phyloP scores from a whole-genome alignment of 2,329 filamentous ascomycete species.

The Penicillium sp. region DNA sequence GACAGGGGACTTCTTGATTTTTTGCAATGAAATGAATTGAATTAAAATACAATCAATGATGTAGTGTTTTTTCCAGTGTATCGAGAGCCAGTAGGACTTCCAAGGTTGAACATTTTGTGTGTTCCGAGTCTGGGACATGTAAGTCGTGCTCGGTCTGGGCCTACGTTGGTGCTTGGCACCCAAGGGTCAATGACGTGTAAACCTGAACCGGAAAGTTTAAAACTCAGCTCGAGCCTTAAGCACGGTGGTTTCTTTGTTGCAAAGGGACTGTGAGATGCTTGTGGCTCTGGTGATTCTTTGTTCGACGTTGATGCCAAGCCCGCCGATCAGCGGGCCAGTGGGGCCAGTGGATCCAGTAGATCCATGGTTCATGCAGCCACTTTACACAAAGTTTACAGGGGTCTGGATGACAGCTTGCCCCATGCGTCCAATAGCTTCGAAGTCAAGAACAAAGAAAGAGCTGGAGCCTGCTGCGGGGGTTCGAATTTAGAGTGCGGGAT shows the following conservation, averaged over 20 bases:
- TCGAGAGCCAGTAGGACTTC: too few relatives aligned
- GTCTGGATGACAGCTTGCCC: not conserved
- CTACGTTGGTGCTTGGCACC: not conserved
- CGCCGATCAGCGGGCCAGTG: not conserved
- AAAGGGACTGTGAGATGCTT: not conserved
- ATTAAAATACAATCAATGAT: too few relatives aligned
- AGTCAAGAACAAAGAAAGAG: not conserved
- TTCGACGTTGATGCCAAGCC: conserved; percentile 8
- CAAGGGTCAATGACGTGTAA: not conserved
- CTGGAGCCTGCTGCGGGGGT: not conserved
- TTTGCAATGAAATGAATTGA: too few relatives aligned
- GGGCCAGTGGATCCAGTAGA: not conserved
- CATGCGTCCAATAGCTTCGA: not conserved
- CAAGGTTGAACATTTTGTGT: not conserved
- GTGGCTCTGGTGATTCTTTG: not conserved
- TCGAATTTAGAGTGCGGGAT: not conserved
- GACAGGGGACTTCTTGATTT: too few relatives aligned
- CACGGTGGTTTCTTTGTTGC: not conserved
- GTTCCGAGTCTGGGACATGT: not conserved
- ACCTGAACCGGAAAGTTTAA: not conserved
- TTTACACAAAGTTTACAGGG: not conserved
- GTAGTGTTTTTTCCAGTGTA: too few relatives aligned
- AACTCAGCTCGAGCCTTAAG: not conserved
- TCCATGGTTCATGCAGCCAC: not conserved
- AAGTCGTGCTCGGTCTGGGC: not conserved